Conservation (phyloP, 225 moss, liverwort and hornwort genomes). For the Sphagnum tenellum region DNA sequence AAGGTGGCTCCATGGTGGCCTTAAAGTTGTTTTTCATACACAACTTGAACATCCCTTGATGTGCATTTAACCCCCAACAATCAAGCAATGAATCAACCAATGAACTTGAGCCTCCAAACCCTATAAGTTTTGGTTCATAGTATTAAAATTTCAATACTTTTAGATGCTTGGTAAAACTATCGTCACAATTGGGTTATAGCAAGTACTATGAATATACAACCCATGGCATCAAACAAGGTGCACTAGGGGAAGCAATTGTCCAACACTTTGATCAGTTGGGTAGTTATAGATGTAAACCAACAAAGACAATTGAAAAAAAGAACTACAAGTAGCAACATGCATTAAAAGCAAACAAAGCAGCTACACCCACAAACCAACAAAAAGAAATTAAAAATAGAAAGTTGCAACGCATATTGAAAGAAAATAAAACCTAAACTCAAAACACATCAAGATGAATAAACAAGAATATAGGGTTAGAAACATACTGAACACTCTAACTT, state of each 20-base stretch:
- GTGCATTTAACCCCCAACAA: background rate
- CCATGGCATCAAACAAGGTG: background rate
- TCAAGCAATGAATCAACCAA: background rate
- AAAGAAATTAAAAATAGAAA: too few species aligned
- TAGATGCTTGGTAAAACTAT: background rate
- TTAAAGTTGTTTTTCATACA: background rate
- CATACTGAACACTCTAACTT: background rate
- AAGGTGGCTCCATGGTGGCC: background rate
- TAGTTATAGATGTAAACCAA: background rate
- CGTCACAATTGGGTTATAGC: background rate
- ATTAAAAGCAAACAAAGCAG: too few species aligned
- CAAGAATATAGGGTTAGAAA: background rate
- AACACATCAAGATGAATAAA: too few species aligned
- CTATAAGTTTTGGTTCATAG: background rate
- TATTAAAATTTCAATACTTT: background rate
- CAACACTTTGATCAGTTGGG: background rate
- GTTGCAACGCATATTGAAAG: too few species aligned
- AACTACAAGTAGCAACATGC: background rate
- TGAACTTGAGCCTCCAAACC: too few species aligned
- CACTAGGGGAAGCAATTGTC: background rate
- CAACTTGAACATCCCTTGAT: background rate
- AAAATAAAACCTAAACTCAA: too few species aligned
- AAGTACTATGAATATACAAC: background rate
- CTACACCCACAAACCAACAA: too few species aligned
- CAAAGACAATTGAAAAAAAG: background rate